Percentiles rank a stretch among this genome's conserved stretches.
Evolutionary conservation across 768 basidiomycete species (phyloP).

Genomic region (Collybia nuda): DNA sequence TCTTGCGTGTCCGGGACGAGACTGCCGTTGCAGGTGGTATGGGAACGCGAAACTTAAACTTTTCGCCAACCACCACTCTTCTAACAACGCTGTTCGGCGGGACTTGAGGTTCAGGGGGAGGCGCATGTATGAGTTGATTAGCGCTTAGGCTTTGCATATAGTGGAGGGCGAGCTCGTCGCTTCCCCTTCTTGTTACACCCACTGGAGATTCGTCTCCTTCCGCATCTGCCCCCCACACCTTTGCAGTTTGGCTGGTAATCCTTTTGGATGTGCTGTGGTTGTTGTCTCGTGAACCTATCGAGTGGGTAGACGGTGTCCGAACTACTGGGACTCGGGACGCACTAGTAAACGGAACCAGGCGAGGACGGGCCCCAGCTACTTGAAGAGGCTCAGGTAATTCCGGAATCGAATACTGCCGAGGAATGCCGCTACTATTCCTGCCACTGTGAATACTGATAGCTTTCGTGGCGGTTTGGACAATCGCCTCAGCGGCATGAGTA

Average conservation of each 20-base stretch:
- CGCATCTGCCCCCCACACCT: slow-evolving; percentile 37
- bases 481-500: slow-evolving; percentile 41
- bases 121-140: slow-evolving; percentile 40
- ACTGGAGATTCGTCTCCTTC: slow-evolving; percentile 12
- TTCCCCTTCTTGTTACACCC: slow-evolving; percentile 32
- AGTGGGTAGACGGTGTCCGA: slow-evolving; percentile 35
- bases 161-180: slow-evolving; percentile 72
- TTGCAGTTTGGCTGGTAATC: slow-evolving; percentile 66
- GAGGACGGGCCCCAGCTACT: slow-evolving; percentile 41
- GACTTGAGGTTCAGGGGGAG: slow-evolving; percentile 62
- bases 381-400: slow-evolving; percentile 27
- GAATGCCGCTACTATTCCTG: slow-evolving; percentile 37
- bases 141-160: slow-evolving; percentile 71
- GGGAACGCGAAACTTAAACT: slow-evolving; percentile 57
- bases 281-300: slow-evolving; percentile 19
- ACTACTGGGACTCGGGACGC: slow-evolving; percentile 67
- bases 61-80: slow-evolving; percentile 38
- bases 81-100: slow-evolving; percentile 47
- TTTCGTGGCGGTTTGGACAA: slow-evolving; percentile 47
- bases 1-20: slow-evolving; percentile 13
- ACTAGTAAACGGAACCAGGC: slow-evolving; percentile 71
- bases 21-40: slow-evolving; percentile 23
- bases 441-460: slow-evolving; percentile 54
- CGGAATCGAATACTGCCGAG: slow-evolving; percentile 33
- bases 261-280: slow-evolving; percentile 32